Evolutionary conservation across 208 protist species (phyloP).

Genomic region (Angomonas deanei): DNA sequence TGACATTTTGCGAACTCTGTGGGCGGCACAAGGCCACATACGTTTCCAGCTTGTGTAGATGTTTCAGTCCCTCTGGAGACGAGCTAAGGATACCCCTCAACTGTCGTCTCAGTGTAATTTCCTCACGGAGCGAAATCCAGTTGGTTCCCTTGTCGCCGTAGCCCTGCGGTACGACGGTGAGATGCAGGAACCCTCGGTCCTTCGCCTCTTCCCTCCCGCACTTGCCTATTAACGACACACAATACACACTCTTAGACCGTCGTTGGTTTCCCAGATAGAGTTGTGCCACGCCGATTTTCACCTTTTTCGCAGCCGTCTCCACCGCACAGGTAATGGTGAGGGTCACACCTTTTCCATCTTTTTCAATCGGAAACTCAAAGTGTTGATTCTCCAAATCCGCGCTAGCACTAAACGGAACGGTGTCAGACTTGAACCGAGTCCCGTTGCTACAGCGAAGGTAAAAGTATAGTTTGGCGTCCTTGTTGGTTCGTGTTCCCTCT

Average conservation of each 20-base stretch:
- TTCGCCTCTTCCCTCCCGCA: conserved; percentile 22
- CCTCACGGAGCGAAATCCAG: background rate
- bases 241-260: background rate
- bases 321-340: conserved; percentile 34
- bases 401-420: conserved; percentile 1
- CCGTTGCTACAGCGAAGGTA: background rate
- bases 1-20: background rate
- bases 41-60: conserved; percentile 36
- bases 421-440: conserved; percentile 11
- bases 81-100: background rate
- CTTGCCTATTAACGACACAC: conserved; percentile 27
- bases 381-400: background rate
- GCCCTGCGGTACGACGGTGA: conserved; percentile 12
- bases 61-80: background rate
- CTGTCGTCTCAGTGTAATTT: background rate
- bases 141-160: background rate
- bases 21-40: conserved; percentile 18
- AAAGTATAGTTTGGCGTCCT: background rate
- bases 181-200: conserved; percentile 26
- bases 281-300: conserved; percentile 29
- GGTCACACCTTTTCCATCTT: conserved; percentile 3
- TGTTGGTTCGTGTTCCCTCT: background rate
- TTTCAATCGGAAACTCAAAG: background rate
- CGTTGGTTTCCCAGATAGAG: conserved; percentile 21
- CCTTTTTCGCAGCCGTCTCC: conserved; percentile 9